These are phyloP conservation scores for Rhodotorula graminis DNA, from an alignment of 768 basidiomycete genomes.

Conservation along the genomic window DNA sequence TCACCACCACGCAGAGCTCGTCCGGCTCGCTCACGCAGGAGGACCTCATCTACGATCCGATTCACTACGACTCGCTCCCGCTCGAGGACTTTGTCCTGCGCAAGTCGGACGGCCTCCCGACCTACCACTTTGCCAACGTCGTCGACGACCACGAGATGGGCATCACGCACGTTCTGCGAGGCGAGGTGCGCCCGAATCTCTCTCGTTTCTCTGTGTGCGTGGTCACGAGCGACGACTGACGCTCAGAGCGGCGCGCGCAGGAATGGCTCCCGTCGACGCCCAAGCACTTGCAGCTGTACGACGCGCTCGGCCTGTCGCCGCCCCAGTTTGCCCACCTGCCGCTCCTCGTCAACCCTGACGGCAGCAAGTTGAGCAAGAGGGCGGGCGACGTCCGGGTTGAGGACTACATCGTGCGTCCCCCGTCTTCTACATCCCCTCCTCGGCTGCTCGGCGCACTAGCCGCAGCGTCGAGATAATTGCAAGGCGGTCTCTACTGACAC, in stretches of 20 bases:
- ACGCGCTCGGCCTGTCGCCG: conserved; percentile 62
- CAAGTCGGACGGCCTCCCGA: conserved; percentile 88
- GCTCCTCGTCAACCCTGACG: conserved; percentile 79
- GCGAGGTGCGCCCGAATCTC: conserved; percentile 58
- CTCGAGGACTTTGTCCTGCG: conserved; percentile 72
- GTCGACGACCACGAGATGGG: conserved; percentile 96
- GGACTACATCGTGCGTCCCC: conserved; percentile 68
- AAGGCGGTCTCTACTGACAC: background rate
- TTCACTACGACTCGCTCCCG: conserved; percentile 35
- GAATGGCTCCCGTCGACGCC: conserved; percentile 96
- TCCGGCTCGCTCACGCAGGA: conserved; percentile 1
- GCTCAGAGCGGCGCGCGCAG: conserved; percentile 48
- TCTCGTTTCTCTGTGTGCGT: too few relatives aligned
- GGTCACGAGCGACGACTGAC: too few relatives aligned
- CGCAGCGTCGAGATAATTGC: too few relatives aligned
- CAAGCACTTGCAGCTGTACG: conserved; percentile 83
- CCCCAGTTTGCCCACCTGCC: conserved; percentile 90
- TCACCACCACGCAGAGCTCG: conserved; percentile 6
- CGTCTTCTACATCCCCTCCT: background rate
- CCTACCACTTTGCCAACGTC: conserved; percentile 92
- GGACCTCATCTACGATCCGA: conserved; percentile 28
- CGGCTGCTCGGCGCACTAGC: background rate
- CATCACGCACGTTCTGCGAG: conserved; percentile 89
- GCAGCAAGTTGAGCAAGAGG: conserved; percentile 90
- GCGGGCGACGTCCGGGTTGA: conserved; percentile 81